Evolutionary conservation across 2,329 filamentous ascomycete genomes (phyloP), one percentile per base, ranked within the genome.

Genomic region (Botrytis porri): DNA sequence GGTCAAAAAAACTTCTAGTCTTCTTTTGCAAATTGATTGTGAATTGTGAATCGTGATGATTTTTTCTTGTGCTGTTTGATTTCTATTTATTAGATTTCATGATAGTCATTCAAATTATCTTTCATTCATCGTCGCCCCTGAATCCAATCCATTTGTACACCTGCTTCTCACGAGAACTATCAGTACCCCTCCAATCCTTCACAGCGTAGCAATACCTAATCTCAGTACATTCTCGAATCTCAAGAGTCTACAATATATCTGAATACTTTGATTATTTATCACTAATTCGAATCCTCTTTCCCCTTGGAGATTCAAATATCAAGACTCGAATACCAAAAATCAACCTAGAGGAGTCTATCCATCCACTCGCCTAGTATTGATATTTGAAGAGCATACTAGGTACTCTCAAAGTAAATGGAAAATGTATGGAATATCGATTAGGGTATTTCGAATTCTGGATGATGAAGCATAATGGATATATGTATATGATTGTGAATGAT

Each of bases 1-100:
- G 65, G 65, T 67, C 65, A 67, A 67, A 54, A 67, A 57, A 41
- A n/a, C 1, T 12, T 43, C 14, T 25, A 22, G 45, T 67, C 65
- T 67, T 41, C 18, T 20, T 6, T 16, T 54, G 45, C 32, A 22
- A 14, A 29, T 41, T 67, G 64, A 39, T 41, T 54, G 64, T 54
- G 64, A 54, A 35, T 37, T 66, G 16, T 66, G 62, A 45, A n/a
- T 41, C 32, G 54, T 59, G 60, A 62, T 62, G 4, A 32, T 41
- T 16, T n/a, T 12, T 39, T 29, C 20, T 20, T 4, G 0, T 54
- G 25, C 25, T 14, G n/a, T 25, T 22, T 45, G 3, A 16, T 39
- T 22, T n/a, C 0, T 67, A 54, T 0, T 16, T 1, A 29, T 29
- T 3, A n/a, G n/a, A 32, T 35, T 22, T 54, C 48, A 0, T 16